These are phyloP conservation scores for Trypanosoma theileri DNA, from an alignment of 208 protist species.

Conservation along the genomic window DNA sequence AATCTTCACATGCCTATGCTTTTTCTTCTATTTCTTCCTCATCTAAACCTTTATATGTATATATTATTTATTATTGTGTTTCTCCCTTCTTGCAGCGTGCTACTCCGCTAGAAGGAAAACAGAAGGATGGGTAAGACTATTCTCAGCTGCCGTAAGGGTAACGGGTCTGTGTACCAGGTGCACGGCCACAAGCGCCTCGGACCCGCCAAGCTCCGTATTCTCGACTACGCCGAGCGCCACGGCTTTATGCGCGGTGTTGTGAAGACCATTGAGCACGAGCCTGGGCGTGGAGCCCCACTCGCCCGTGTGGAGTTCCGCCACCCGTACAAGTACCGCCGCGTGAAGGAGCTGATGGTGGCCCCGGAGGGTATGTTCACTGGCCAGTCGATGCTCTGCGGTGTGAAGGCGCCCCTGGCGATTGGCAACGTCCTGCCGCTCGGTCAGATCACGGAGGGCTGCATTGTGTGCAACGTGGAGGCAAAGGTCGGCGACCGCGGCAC, in stretches of 20 bases:
- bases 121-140: constrained; percentile 82
- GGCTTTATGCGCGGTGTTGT: constrained; percentile 85
- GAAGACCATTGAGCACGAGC: constrained; percentile 98
- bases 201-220: constrained; percentile 93
- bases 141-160: constrained; percentile 94
- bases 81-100: constrained; percentile 23
- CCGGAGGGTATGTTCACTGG: constrained; percentile 99
- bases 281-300: constrained; percentile 98
- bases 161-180: constrained; percentile 90
- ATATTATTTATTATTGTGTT: constrained; percentile 1
- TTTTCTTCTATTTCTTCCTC: constrained; percentile 1
- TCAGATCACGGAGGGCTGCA: constrained; percentile 98
- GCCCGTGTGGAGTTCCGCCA: constrained; percentile 97
- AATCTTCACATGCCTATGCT: not conserved
- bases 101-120: constrained; percentile 28
- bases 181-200: constrained; percentile 96
- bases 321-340: constrained; percentile 92
- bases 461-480: constrained; percentile 99
- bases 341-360: constrained; percentile 96
- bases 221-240: constrained; percentile 98
- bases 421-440: constrained; percentile 98
- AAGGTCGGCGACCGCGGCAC: constrained; percentile 96
- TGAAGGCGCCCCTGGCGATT: constrained; percentile 94
- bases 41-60: not conserved
- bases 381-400: constrained; percentile 98